A percentile compares a stretch with the other conserved stretches of the same genome.
Conservation (phyloP, 257 asterid species). For the Solanum chaucha region DNA sequence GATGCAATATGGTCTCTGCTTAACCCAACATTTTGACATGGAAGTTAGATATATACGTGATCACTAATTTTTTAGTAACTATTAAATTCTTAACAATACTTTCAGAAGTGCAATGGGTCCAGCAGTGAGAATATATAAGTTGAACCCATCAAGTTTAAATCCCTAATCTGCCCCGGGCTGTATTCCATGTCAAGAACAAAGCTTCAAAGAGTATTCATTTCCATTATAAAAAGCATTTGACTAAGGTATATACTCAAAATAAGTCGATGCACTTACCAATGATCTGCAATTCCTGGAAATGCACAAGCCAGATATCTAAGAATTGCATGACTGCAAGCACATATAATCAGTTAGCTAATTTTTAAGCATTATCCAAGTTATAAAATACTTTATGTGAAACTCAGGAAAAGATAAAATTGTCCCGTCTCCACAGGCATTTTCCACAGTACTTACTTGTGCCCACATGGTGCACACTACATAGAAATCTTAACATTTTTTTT, state of each 20-base stretch:
- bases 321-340: slow-evolving; percentile 82
- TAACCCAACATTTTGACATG: not conserved
- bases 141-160: not conserved
- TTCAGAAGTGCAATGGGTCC: not conserved
- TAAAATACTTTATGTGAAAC: not conserved
- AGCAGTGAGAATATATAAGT: not conserved
- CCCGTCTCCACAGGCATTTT: not conserved
- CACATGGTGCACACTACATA: not conserved
- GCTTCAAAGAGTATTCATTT: not conserved
- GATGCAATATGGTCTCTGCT: not conserved
- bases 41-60: not conserved
- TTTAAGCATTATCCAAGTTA: not conserved
- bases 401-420: not conserved
- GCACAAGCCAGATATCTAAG: slow-evolving; percentile 58
- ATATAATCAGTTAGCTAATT: not conserved
- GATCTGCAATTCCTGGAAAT: slow-evolving; percentile 91
- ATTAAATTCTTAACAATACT: not conserved
- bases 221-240: not conserved
- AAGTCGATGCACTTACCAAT: slow-evolving; percentile 55
- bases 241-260: not conserved
- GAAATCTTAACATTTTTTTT: not conserved
- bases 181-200: not conserved
- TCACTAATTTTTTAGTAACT: not conserved
- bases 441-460: not conserved
- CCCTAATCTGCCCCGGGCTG: not conserved